A percentile compares a stretch with the other conserved stretches of the same genome.
These are phyloP conservation scores for Solanum hybrid DNA, from an alignment of 305 asterid species.

Conservation along the genomic window DNA sequence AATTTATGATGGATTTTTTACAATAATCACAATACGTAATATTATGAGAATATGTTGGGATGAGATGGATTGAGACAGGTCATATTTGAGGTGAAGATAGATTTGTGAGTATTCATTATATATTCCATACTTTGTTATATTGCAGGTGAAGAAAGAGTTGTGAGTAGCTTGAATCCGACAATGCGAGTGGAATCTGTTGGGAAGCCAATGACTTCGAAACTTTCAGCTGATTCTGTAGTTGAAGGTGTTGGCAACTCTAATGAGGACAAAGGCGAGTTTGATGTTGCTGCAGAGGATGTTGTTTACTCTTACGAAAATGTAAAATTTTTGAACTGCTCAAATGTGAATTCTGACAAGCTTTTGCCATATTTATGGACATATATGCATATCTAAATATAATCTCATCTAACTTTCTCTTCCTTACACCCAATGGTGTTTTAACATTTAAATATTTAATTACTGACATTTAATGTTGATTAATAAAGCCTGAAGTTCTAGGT, in stretches of 20 bases:
- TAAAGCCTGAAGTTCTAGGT: not conserved
- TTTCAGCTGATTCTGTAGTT: constrained; percentile 49
- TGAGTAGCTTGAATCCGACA: constrained; percentile 27
- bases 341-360: not conserved
- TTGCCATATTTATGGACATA: not conserved
- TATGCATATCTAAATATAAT: not conserved
- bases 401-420: not conserved
- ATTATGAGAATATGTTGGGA: not conserved
- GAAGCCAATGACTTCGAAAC: constrained; percentile 54
- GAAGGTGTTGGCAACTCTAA: constrained; percentile 62
- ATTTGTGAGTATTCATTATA: not conserved
- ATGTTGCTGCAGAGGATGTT: constrained; percentile 32
- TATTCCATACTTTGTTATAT: not conserved
- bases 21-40: not conserved
- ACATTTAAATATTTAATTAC: not conserved
- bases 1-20: not conserved
- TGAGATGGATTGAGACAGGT: not conserved
- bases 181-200: constrained; percentile 54
- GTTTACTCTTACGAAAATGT: constrained; percentile 39
- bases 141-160: constrained; percentile 38
- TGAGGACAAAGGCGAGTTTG: constrained; percentile 51
- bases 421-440: not conserved
- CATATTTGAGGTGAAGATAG: constrained; percentile 35
- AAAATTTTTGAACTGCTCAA: constrained; percentile 10
- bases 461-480: not conserved